Evolutionary conservation across 2,329 filamentous ascomycete species (phyloP), one percentile per base, ranked within the genome.

Genomic region (Colletotrichum agaves): DNA sequence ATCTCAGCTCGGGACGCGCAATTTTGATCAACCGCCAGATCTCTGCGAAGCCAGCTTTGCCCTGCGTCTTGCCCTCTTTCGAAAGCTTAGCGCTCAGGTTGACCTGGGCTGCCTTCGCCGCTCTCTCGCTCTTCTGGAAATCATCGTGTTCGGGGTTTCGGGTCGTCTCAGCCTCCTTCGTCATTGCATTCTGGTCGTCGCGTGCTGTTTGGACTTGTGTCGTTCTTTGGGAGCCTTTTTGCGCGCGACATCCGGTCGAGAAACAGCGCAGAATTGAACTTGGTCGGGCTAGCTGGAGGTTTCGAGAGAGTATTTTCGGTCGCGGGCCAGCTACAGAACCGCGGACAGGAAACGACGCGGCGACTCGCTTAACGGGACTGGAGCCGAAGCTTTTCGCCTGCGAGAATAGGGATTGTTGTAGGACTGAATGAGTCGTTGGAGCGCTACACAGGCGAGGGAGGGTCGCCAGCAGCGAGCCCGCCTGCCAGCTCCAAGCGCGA

Each of bases 21-120:
- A 99, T 96, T 79, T 91, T 93, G 77, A 99, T 86, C 74, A 99
- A 82, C 58, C 96, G 89, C 89, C 90, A 92, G 72, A 98, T 89
- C 80, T 99, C 96, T 12, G 82, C 83, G 70, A 90, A 83, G 10
- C 92, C 91, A 21, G 91, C 88, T 68, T 82, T 84, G 19, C 82
- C 65, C 49, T 82, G 77, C 6, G 80, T 77, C 73, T 89, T 89
- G 19, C 92, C 91, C 71, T 97, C 93, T 76, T 94, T 97, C 50
- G 92, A 93, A 56, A 99, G 83, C 71, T 92, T 93, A 13, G 96
- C 96, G 70, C 91, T 90, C 73, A 98, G 83, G 77, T 99, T 97
- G 73, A 99, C 85, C 75, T 98, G 91, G 2, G 94, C 92, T 11
- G 94, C 96, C 74, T 93, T 90, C 12, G 90, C 88, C 37, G 94